Base-by-base conservation (phyloP, 2,329 filamentous ascomycete species). In the Fusarium brachygibbosum region DNA sequence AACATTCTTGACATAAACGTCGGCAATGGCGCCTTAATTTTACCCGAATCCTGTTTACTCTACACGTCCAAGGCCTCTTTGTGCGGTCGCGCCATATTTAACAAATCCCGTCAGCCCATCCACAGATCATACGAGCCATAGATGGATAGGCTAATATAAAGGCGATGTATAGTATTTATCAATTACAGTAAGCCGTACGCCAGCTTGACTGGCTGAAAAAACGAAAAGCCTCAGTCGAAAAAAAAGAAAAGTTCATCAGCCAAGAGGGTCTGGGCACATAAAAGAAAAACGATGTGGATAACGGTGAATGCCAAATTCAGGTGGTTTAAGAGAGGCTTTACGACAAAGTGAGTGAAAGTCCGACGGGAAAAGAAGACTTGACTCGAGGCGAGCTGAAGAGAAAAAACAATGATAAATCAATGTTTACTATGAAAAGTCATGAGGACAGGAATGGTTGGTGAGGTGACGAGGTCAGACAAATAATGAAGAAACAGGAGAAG, bases 361-460 rank as follows among this genome's bases (percentile, higher is more conserved):
- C 13, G 21, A 42, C 21, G 21, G 40, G 16, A 7, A 19, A 19
- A 19, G 7, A 31, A 21, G 28, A 19, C 25, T 28, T 28, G 41
- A 28, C 41, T 44, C 41, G 23, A 17, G 14, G 16, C 6, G 17
- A 35, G 23, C 19, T 28, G 25, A 28, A 42, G 10, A 34, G 31
- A 34, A 25, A 6, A 25, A 25, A 25, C 4, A 25, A 25, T 25
- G 31, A 37, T 10, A n/a, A 17, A 23, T 28, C 17, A 42, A 31
- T 66, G 56, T 66, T 66, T 59, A 66, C 63, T 23, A 5, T 25
- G 23, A 25, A 29, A 34, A 32, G 37, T 50, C 35, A 48, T 40
- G 51, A 55, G 29, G 44, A 34, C 19, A 48, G 50, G 54, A 19
- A 34, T n/a, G 19, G 66, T 65, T 69, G 66, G 35, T 66, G 49